These are phyloP conservation scores for Leishmania braziliensis DNA, from an alignment of 208 protist genomes.

Conservation along the genomic window DNA sequence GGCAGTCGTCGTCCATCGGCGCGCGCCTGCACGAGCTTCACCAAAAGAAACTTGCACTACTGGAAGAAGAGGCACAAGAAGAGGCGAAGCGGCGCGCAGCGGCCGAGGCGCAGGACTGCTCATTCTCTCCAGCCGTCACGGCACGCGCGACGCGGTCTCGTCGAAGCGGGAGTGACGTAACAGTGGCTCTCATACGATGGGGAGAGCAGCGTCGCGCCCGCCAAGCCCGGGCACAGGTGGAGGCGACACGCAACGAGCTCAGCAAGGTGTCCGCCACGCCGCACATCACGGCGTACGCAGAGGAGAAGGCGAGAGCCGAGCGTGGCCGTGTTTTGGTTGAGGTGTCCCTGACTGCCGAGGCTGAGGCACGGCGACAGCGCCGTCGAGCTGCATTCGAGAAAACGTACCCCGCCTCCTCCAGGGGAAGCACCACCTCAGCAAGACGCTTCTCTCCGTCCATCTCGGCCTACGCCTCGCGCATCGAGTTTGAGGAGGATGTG, in stretches of 20 bases:
- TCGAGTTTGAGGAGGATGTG: conserved; percentile 46
- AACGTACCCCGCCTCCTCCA: conserved; percentile 15
- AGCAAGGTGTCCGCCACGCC: conserved; percentile 38
- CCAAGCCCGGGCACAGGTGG: conserved; percentile 27
- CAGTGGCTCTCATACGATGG: conserved; percentile 39
- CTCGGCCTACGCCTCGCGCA: conserved; percentile 43
- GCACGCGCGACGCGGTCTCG: conserved; percentile 27
- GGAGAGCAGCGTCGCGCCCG: conserved; percentile 43
- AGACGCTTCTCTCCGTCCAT: conserved; percentile 39
- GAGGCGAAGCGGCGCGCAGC: conserved; percentile 20
- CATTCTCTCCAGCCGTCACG: conserved; percentile 51
- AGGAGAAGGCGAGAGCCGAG: conserved; percentile 35
- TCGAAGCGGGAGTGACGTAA: conserved; percentile 23
- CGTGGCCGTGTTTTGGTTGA: conserved; percentile 43
- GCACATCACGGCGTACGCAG: conserved; percentile 61
- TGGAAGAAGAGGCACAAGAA: conserved; percentile 36
- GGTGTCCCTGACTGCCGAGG: conserved; percentile 52
- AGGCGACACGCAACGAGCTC: conserved; percentile 40
- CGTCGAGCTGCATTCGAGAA: conserved; percentile 52
- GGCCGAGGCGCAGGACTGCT: conserved; percentile 22
- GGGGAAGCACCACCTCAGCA: background rate
- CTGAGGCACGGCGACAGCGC: conserved; percentile 54
- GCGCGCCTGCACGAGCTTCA: conserved; percentile 67
- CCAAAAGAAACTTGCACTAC: conserved; percentile 29
- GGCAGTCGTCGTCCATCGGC: conserved; percentile 50